These are phyloP conservation scores for Rhodotorula sp. DNA, from an alignment of 1,284 basidiomycete genomes.

Conservation along the genomic window DNA sequence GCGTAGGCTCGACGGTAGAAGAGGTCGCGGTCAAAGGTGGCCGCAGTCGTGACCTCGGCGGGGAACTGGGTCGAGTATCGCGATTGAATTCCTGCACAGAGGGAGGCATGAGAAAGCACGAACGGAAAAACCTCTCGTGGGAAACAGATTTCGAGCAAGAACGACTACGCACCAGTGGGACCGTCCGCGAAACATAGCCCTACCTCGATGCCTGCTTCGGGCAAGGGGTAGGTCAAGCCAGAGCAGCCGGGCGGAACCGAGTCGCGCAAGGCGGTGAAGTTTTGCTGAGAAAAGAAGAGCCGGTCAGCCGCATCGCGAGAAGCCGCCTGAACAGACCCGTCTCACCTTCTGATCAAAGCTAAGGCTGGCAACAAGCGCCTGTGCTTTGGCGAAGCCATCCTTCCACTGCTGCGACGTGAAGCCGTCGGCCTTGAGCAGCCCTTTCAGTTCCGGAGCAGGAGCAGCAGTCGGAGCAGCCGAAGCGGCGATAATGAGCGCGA, in stretches of 20 bases:
- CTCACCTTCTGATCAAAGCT: constrained; percentile 7
- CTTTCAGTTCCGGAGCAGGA: neutral
- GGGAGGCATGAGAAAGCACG: too few species aligned
- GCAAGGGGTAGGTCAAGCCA: neutral
- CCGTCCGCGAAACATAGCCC: neutral
- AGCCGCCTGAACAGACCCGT: too few species aligned
- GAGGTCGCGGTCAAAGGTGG: constrained; percentile 54
- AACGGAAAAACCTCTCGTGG: too few species aligned
- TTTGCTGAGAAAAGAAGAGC: too few species aligned
- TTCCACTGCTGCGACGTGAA: constrained; percentile 6
- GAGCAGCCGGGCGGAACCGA: too few species aligned
- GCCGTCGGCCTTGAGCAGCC: constrained; percentile 1
- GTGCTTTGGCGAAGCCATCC: constrained; percentile 6
- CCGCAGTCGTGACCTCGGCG: constrained; percentile 53
- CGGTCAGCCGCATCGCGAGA: too few species aligned
- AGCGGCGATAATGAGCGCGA: neutral
- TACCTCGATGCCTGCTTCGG: too few species aligned
- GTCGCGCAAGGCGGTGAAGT: too few species aligned
- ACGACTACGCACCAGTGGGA: neutral
- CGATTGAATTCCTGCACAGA: neutral
- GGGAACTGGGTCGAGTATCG: constrained; percentile 43
- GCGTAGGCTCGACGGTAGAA: constrained; percentile 51
- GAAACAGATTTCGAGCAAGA: too few species aligned
- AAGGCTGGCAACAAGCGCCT: neutral
- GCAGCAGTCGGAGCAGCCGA: neutral